Evolutionary conservation across 2,329 filamentous ascomycete species (phyloP).

Genomic region (Pezicula neosporulosa): DNA sequence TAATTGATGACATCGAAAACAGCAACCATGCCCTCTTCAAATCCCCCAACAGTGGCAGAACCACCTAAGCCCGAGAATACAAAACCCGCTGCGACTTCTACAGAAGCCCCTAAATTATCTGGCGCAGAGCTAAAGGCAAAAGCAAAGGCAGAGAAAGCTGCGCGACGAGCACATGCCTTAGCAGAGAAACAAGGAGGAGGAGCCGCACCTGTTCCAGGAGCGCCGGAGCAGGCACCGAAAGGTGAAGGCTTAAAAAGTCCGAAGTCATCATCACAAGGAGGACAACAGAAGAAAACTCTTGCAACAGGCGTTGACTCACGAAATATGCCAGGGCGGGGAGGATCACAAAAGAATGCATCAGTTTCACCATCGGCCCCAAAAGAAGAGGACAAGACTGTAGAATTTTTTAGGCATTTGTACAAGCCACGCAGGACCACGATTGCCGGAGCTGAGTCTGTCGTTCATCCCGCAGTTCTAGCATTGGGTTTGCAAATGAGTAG

Average conservation of each 20-base stretch:
- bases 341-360: conserved; percentile 21
- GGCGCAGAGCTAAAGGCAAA: conserved; percentile 81
- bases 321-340: conserved; percentile 20
- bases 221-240: conserved; percentile 13
- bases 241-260: conserved; percentile 24
- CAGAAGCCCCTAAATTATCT: conserved; percentile 53
- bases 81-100: conserved; percentile 7
- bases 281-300: conserved; percentile 31
- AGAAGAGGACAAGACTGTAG: conserved; percentile 63
- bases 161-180: conserved; percentile 64
- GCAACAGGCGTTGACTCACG: conserved; percentile 24
- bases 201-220: conserved; percentile 20
- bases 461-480: conserved; percentile 81
- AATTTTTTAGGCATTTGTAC: conserved; percentile 79
- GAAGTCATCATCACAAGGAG: conserved; percentile 23
- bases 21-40: conserved; percentile 15
- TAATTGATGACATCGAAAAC: conserved; percentile 1
- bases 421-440: conserved; percentile 66
- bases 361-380: conserved; percentile 45
- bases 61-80: conserved; percentile 3
- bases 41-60: conserved; percentile 10
- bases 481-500: conserved; percentile 80
- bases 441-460: conserved; percentile 61
- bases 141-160: conserved; percentile 86
- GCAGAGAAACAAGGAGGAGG: conserved; percentile 32